Base-by-base conservation (phyloP, 2,329 filamentous ascomycete genomes). In the Botrytis elliptica region DNA sequence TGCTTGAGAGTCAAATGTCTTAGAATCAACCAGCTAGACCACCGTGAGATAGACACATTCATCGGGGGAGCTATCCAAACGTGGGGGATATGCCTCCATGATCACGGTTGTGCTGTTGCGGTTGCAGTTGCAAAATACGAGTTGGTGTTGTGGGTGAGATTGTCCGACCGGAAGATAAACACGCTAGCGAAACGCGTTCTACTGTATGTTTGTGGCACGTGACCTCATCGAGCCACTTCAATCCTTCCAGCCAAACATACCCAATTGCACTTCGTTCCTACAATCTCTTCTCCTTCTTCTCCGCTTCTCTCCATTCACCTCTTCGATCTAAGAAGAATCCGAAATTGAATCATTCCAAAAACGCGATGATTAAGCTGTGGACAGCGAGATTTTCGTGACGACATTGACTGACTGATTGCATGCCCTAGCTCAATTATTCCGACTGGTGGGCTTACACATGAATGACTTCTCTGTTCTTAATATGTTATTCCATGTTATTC, bases 11-110 rank as follows among this genome's bases (percentile, higher is more conserved):
- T 36, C 36, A 29, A 69, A 69, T 73, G 71, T 69, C 71, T 73
- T 52, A 38, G 68, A 69, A n/a, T 69, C 44, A 22, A 52, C 66
- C 64, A 73, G 71, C 71, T 73, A 69, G 71, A 29, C 8, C 18
- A 62, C 40, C 33, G 36, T 36, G 33, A 62, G 64, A 69, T 69
- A 69, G 44, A 69, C 29, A 69, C 33, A 16, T 18, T 44, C 14
- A 55, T 69, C 29, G 22, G 42, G 42, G 46, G 10, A 49, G 38
- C 40, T 7, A 52, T 44, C 16, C 29, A 22, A 38, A 62, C 42
- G 40, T 40, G 40, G 42, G n/a, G 36, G 42, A 69, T 22, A 73
- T 62, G n/a, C 20, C 46, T 38, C 42, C n/a, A n/a, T 59, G 25
- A 42, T 20, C 42, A 55, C 18, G 6, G 42, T 69, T 69, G 55